Evolutionary conservation across 2,329 filamentous ascomycete species (phyloP).

Genomic region (Leptographium radiaticola): DNA sequence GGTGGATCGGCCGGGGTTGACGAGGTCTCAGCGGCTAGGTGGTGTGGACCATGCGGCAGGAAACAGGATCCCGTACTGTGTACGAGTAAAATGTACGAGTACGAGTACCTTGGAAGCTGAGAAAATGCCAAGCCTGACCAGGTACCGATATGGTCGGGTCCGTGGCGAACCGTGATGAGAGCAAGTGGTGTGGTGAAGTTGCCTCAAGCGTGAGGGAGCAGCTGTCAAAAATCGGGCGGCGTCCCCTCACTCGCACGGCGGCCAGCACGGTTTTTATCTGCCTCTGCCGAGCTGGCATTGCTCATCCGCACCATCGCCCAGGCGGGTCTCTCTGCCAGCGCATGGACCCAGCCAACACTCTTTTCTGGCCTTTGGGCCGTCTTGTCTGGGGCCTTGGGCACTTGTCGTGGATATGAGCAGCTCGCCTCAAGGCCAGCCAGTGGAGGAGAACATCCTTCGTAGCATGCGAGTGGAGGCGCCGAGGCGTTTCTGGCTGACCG

Average conservation of each 20-base stretch:
- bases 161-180: background rate
- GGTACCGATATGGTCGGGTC: background rate
- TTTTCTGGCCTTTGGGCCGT: background rate
- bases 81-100: background rate
- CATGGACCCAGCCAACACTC: background rate
- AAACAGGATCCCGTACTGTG: too few species aligned
- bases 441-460: background rate
- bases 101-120: background rate
- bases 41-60: background rate
- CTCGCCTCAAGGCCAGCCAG: background rate
- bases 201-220: background rate
- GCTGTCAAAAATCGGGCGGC: background rate
- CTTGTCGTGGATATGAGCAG: background rate
- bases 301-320: background rate
- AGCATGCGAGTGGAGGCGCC: background rate
- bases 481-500: background rate
- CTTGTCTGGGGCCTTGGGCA: background rate
- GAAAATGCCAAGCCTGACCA: background rate
- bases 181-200: background rate
- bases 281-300: background rate
- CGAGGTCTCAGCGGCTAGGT: slow-evolving; percentile 1
- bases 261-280: background rate
- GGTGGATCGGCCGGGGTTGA: background rate
- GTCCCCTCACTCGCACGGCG: background rate
- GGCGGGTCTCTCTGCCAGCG: background rate